Percentiles rank a stretch among this genome's conserved stretches.
Evolutionary conservation across 306 rosid genomes (phyloP).

Genomic region (Lotus japonicus): DNA sequence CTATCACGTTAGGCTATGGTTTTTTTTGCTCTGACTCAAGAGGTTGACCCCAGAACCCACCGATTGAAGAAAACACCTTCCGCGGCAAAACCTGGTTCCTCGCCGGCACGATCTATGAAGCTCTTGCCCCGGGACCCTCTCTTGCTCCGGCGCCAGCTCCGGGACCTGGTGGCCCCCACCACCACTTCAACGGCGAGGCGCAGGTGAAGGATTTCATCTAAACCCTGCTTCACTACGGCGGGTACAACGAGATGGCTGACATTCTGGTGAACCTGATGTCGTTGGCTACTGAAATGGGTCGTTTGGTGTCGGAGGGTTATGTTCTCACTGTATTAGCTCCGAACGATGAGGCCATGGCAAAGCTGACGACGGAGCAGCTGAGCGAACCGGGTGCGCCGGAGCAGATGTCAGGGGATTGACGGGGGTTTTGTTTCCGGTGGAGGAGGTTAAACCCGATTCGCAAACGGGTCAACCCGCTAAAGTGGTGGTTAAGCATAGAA

Average conservation of each 20-base stretch:
- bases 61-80: conserved; percentile 43
- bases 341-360: conserved; percentile 80
- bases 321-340: conserved; percentile 75
- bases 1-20: no score
- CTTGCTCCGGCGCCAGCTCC: no score
- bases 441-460: conserved; percentile 23
- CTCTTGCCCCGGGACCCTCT: no score
- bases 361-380: conserved; percentile 68
- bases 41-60: conserved; percentile 54
- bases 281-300: conserved; percentile 67
- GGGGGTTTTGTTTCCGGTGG: conserved; percentile 58
- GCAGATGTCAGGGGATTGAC: conserved; percentile 71
- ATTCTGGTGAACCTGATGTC: conserved; percentile 70
- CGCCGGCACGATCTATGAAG: conserved; percentile 55
- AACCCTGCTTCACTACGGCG: conserved; percentile 62
- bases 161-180: no score
- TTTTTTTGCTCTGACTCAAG: no score
- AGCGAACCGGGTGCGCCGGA: conserved; percentile 91
- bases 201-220: no score
- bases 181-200: no score
- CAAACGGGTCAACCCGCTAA: conserved; percentile 40
- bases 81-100: conserved; percentile 42
- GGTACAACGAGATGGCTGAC: conserved; percentile 84
- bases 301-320: conserved; percentile 69
- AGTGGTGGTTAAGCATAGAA: conserved; percentile 48